A percentile compares a stretch with the other conserved stretches of the same genome.
These are phyloP conservation scores for Teunomyces panamensis DNA, from an alignment of 805 yeast genomes.

Conservation along the genomic window DNA sequence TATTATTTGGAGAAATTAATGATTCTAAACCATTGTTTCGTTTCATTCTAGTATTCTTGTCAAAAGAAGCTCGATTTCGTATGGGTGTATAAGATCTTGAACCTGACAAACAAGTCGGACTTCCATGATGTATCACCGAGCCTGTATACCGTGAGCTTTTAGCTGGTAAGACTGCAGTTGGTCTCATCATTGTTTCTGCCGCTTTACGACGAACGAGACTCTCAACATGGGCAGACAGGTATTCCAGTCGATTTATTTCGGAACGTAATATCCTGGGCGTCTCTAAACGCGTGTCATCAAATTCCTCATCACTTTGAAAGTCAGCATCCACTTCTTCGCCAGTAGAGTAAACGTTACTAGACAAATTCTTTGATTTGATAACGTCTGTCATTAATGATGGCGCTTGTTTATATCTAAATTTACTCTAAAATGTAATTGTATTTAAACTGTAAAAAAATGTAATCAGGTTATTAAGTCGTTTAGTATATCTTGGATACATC, in stretches of 20 bases:
- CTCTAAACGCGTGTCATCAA: constrained; percentile 28
- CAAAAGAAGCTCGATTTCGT: not conserved
- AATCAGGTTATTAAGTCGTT: constrained; percentile 45
- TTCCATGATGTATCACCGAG: not conserved
- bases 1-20: not conserved
- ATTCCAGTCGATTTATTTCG: not conserved
- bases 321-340: not conserved
- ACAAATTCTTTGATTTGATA: not conserved
- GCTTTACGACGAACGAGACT: not conserved
- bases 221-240: not conserved
- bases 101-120: not conserved
- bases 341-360: not conserved
- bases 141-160: too few species aligned
- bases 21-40: not conserved
- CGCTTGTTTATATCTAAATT: not conserved
- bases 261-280: constrained; percentile 18
- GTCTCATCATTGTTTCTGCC: not conserved
- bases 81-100: not conserved
- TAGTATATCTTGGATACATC: constrained; percentile 56
- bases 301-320: constrained; percentile 22
- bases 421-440: not conserved
- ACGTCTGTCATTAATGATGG: not conserved
- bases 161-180: not conserved
- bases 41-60: not conserved
- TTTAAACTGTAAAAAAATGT: constrained; percentile 2